Conservation (phyloP, 495 filamentous ascomycete genomes). For the Penicillium taxi region DNA sequence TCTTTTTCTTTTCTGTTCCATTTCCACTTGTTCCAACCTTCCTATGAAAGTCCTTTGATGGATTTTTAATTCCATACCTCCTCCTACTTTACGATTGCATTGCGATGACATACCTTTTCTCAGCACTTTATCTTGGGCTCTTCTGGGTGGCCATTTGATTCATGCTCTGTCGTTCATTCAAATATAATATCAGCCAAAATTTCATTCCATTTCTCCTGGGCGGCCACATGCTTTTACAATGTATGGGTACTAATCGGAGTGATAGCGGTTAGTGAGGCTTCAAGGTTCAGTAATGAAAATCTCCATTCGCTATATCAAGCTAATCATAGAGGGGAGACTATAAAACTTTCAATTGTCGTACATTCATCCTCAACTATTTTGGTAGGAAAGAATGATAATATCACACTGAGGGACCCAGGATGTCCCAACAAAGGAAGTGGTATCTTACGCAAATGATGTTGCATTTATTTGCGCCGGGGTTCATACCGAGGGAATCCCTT, state of each 20-base stretch:
- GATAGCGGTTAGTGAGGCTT: no score
- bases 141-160: conserved; percentile 4
- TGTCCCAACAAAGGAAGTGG: conserved; percentile 17
- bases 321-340: background rate
- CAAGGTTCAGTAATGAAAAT: no score
- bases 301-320: no score
- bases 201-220: no score
- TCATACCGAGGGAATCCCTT: conserved; percentile 11
- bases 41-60: background rate
- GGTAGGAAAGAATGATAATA: conserved; percentile 10
- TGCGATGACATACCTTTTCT: conserved; percentile 5
- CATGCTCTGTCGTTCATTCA: no score
- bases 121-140: background rate
- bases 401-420: conserved; percentile 12
- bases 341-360: conserved; percentile 1
- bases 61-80: background rate
- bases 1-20: background rate
- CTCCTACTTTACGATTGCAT: conserved; percentile 7
- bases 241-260: no score
- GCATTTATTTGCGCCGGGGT: conserved; percentile 20
- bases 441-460: conserved; percentile 20
- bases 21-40: conserved; percentile 1
- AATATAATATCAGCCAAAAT: no score
- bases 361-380: conserved; percentile 15
- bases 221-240: no score